These are phyloP conservation scores for Exidia glandulosa DNA, from an alignment of 768 basidiomycete genomes.

Conservation along the genomic window DNA sequence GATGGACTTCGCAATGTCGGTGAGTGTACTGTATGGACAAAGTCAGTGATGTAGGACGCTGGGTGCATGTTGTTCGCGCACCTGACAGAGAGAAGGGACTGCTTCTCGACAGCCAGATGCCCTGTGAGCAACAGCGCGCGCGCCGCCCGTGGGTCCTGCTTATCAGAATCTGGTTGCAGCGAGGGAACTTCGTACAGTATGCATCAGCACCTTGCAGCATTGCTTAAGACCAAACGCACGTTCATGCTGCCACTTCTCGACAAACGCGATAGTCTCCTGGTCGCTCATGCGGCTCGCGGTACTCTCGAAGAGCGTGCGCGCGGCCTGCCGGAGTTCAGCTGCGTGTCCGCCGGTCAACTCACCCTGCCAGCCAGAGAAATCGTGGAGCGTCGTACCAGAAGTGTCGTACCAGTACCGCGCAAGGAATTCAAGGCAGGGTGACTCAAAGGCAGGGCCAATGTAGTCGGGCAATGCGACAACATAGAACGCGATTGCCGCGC, in stretches of 20 bases:
- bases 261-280: constrained; percentile 44
- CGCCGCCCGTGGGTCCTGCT: constrained; percentile 47
- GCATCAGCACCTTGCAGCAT: neutral
- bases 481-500: constrained; percentile 72
- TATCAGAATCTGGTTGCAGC: constrained; percentile 48
- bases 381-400: constrained; percentile 37
- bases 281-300: constrained; percentile 57
- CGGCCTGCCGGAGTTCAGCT: constrained; percentile 71
- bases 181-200: constrained; percentile 39
- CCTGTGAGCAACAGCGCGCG: constrained; percentile 74
- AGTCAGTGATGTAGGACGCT: constrained; percentile 1
- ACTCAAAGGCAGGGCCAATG: constrained; percentile 49
- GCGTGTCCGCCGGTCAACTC: constrained; percentile 4
- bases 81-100: constrained; percentile 63
- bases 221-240: constrained; percentile 28
- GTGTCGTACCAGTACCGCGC: constrained; percentile 68
- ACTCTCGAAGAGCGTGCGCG: constrained; percentile 69
- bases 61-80: constrained; percentile 19
- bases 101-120: constrained; percentile 70
- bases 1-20: constrained; percentile 78
- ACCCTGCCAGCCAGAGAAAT: neutral
- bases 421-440: constrained; percentile 63
- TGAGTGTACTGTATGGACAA: constrained; percentile 45
- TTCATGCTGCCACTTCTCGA: constrained; percentile 54
- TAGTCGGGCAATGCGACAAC: constrained; percentile 52